phyloP scores from a whole-genome alignment of 2,329 filamentous ascomycete species.

The Exophiala sp. region DNA sequence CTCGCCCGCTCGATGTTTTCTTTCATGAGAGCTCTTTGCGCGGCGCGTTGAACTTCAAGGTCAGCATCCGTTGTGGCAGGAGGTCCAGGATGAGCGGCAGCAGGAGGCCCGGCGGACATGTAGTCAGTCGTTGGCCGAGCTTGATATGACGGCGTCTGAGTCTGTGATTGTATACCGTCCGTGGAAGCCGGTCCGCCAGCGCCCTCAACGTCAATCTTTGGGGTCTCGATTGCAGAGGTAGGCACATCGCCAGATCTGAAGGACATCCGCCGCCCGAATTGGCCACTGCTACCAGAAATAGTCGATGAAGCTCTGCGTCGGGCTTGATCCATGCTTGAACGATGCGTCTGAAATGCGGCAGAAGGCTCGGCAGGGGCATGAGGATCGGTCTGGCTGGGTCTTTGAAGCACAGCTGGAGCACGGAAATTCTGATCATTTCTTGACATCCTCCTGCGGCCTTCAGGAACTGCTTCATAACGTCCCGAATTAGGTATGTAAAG shows the following conservation, averaged over 20 bases:
- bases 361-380: slow-evolving; percentile 74
- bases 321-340: slow-evolving; percentile 63
- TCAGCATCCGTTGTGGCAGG: slow-evolving; percentile 19
- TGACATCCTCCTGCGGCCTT: slow-evolving; percentile 66
- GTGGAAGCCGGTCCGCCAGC: slow-evolving; percentile 33
- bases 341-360: slow-evolving; percentile 76
- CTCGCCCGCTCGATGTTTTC: slow-evolving; percentile 57
- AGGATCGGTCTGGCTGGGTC: slow-evolving; percentile 61
- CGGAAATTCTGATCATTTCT: slow-evolving; percentile 65
- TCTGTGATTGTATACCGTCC: slow-evolving; percentile 18
- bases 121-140: slow-evolving; percentile 31
- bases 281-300: slow-evolving; percentile 79
- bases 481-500: slow-evolving; percentile 95
- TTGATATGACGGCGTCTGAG: slow-evolving; percentile 31
- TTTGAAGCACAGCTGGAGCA: slow-evolving; percentile 75
- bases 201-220: slow-evolving; percentile 32
- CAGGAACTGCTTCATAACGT: slow-evolving; percentile 81
- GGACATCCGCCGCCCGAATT: slow-evolving; percentile 62
- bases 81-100: slow-evolving; percentile 3
- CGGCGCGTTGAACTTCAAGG: slow-evolving; percentile 27
- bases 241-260: slow-evolving; percentile 47
- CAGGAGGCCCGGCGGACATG: slow-evolving; percentile 27
- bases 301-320: slow-evolving; percentile 85
- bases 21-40: slow-evolving; percentile 60
- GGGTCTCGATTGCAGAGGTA: slow-evolving; percentile 37